phyloP scores from a whole-genome alignment of 164 flowering plant species.

The Stephania japonica region DNA sequence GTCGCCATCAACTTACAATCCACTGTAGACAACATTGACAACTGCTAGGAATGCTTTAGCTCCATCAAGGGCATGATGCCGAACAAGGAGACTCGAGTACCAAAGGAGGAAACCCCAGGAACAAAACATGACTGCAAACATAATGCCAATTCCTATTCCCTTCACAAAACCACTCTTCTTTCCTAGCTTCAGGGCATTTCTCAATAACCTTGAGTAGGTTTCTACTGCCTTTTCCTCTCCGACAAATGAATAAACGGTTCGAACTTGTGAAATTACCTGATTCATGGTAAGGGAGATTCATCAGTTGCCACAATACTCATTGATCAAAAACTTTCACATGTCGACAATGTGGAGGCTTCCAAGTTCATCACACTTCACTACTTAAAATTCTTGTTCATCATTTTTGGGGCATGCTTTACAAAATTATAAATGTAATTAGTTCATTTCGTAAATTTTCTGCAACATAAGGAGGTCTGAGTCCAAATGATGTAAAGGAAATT shows the following conservation, averaged over 20 bases:
- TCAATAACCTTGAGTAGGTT: conserved; percentile 49
- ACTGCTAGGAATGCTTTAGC: conserved; percentile 73
- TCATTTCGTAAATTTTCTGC: too few species aligned
- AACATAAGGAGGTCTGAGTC: too few species aligned
- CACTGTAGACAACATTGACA: conserved; percentile 66
- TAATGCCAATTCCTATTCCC: conserved; percentile 68
- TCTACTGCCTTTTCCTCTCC: conserved; percentile 64
- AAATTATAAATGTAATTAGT: too few species aligned
- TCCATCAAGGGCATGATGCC: conserved; percentile 48
- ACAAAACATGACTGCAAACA: conserved; percentile 54
- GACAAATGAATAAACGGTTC: conserved; percentile 61
- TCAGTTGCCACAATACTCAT: not conserved
- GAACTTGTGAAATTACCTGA: conserved; percentile 67
- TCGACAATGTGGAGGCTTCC: too few species aligned
- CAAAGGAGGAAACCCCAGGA: conserved; percentile 84
- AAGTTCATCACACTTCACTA: too few species aligned
- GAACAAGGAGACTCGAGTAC: conserved; percentile 69
- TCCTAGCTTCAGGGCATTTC: conserved; percentile 50
- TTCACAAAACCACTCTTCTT: conserved; percentile 66
- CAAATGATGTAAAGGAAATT: too few species aligned
- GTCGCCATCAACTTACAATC: conserved; percentile 51
- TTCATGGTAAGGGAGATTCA: not conserved
- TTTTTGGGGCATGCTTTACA: too few species aligned
- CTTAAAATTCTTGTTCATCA: too few species aligned
- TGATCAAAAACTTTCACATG: too few species aligned